These are phyloP conservation scores for Podospora pseudoanserina DNA, from an alignment of 495 filamentous ascomycete genomes.

Conservation along the genomic window DNA sequence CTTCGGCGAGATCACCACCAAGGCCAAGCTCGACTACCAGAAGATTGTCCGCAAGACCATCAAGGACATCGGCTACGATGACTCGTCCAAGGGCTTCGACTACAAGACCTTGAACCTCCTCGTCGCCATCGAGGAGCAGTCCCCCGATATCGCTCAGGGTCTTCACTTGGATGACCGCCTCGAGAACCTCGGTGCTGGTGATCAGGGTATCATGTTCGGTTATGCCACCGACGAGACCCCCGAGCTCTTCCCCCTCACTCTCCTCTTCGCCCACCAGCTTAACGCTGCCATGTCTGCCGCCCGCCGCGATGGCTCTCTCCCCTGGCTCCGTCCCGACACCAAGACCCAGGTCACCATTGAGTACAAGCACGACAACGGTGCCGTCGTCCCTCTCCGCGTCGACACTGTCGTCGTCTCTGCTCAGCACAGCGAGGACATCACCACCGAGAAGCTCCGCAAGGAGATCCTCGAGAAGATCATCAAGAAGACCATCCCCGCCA, in stretches of 20 bases:
- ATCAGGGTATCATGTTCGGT: constrained; percentile 99
- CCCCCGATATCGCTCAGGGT: constrained; percentile 97
- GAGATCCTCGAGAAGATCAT: constrained; percentile 98
- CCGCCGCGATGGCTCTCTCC: constrained; percentile 77
- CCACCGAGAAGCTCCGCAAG: constrained; percentile 88
- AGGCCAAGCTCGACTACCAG: constrained; percentile 93
- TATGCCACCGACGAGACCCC: constrained; percentile 99
- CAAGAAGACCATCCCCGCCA: constrained; percentile 83
- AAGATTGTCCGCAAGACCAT: constrained; percentile 92
- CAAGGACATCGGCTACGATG: constrained; percentile 98
- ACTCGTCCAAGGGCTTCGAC: constrained; percentile 96
- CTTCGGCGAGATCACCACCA: constrained; percentile 98
- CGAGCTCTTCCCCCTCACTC: constrained; percentile 89
- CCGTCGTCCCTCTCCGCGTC: constrained; percentile 85
- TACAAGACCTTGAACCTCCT: constrained; percentile 99
- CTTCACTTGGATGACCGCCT: constrained; percentile 94
- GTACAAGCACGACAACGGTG: constrained; percentile 94
- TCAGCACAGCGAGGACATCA: constrained; percentile 85
- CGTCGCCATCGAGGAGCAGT: constrained; percentile 99
- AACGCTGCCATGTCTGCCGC: constrained; percentile 89
- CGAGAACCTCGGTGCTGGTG: constrained; percentile 96
- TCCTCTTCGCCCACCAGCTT: constrained; percentile 91
- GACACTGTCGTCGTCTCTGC: constrained; percentile 96
- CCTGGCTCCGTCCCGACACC: constrained; percentile 96
- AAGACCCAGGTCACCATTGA: constrained; percentile 99